Percentiles rank a stretch among this genome's conserved stretches.
phyloP scores from a whole-genome alignment of 129 eudicot species.

The Centrapalus pauciflorus region DNA sequence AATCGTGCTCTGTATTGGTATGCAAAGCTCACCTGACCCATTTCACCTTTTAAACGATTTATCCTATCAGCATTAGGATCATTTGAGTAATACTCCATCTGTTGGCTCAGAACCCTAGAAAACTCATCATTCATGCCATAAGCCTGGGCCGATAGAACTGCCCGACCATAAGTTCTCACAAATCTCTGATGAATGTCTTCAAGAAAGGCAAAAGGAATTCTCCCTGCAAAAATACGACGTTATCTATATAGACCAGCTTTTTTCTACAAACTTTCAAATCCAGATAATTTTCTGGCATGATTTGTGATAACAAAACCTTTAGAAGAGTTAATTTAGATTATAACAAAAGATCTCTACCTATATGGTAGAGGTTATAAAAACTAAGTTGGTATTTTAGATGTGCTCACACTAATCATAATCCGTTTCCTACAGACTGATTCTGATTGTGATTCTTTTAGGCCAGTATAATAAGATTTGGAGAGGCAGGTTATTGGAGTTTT shows the following conservation, averaged over 20 bases:
- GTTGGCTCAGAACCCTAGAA: slow-evolving; percentile 89
- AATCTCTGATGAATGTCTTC: slow-evolving; percentile 95
- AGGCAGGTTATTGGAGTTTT: too few species aligned
- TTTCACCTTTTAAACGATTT: slow-evolving; percentile 89
- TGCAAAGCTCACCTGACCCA: slow-evolving; percentile 74
- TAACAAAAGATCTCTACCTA: background rate
- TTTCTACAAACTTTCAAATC: background rate
- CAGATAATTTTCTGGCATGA: background rate
- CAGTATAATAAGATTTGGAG: too few species aligned
- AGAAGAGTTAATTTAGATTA: background rate
- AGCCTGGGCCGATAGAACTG: slow-evolving; percentile 84
- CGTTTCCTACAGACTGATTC: too few species aligned
- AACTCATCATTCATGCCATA: slow-evolving; percentile 98
- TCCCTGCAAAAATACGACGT: slow-evolving; percentile 36
- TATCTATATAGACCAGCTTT: background rate
- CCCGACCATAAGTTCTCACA: slow-evolving; percentile 92
- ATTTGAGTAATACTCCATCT: slow-evolving; percentile 86
- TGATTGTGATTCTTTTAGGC: too few species aligned
- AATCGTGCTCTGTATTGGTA: background rate
- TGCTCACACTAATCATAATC: background rate
- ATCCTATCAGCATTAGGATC: slow-evolving; percentile 97
- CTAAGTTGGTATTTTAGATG: too few species aligned
- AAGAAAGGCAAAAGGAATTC: slow-evolving; percentile 94
- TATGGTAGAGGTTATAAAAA: too few species aligned
- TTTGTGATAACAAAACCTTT: too few species aligned